Conservation (phyloP, 2,329 filamentous ascomycete genomes). For the Monilinia fructigena region DNA sequence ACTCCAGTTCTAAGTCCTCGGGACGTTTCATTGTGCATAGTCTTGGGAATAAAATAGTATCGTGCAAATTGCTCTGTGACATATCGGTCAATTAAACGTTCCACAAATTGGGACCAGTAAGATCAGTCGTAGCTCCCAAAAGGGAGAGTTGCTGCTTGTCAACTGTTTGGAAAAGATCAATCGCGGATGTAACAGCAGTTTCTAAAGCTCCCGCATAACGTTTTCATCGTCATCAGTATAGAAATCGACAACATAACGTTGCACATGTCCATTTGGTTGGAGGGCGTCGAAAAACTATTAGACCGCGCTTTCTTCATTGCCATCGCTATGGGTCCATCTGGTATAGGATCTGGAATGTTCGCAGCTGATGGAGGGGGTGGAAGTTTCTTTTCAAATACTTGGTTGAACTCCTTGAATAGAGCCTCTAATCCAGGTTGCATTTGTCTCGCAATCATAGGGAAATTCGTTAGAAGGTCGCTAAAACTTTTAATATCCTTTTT, state of each 20-base stretch:
- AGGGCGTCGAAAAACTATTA: constrained; percentile 45
- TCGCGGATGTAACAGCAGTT: constrained; percentile 86
- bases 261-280: constrained; percentile 42
- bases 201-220: constrained; percentile 83
- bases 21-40: constrained; percentile 73
- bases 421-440: constrained; percentile 92
- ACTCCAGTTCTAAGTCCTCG: constrained; percentile 85
- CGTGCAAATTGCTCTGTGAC: constrained; percentile 92
- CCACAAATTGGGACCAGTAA: constrained; percentile 88
- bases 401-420: constrained; percentile 84
- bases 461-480: constrained; percentile 82
- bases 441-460: constrained; percentile 92
- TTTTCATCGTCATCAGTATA: constrained; percentile 90
- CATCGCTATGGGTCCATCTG: constrained; percentile 55
- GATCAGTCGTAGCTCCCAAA: constrained; percentile 85
- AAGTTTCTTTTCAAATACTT: constrained; percentile 79
- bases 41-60: constrained; percentile 76
- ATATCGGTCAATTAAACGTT: constrained; percentile 92
- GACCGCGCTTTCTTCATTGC: constrained; percentile 57
- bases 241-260: constrained; percentile 50
- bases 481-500: constrained; percentile 95
- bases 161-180: constrained; percentile 92
- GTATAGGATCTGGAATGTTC: constrained; percentile 57
- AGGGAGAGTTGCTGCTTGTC: constrained; percentile 94
- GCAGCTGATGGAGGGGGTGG: constrained; percentile 68